A percentile compares a stretch with the other conserved stretches of the same genome.
These are phyloP conservation scores for Arthrobotrys iridis DNA, from an alignment of 2,329 filamentous ascomycete genomes.

Conservation along the genomic window DNA sequence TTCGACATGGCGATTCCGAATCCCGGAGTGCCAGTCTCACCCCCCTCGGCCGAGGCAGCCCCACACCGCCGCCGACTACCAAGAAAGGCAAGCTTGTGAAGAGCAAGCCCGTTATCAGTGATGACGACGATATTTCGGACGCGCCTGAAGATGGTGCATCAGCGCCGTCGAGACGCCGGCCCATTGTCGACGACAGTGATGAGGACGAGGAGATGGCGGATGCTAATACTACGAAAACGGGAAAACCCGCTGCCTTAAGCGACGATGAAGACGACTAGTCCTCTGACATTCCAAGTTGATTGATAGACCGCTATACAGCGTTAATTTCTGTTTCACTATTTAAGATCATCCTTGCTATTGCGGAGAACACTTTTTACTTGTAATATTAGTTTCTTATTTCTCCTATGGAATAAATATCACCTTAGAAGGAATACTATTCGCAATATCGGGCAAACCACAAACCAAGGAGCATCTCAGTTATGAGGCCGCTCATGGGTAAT, in stretches of 20 bases:
- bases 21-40: conserved; percentile 41
- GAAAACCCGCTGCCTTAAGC: neutral
- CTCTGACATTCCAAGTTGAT: neutral
- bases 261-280: conserved; percentile 28
- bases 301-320: neutral
- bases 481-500: too few relatives aligned
- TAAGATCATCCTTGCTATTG: neutral
- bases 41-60: conserved; percentile 12
- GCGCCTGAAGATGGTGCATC: conserved; percentile 11
- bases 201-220: conserved; percentile 53
- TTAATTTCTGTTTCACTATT: neutral
- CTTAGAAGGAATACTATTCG: too few relatives aligned
- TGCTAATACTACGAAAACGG: conserved; percentile 54
- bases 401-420: too few relatives aligned
- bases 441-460: too few relatives aligned
- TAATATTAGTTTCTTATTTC: conserved; percentile 41
- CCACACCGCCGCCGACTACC: neutral
- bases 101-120: conserved; percentile 34
- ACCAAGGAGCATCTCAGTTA: too few relatives aligned
- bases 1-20: conserved; percentile 15
- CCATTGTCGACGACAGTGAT: conserved; percentile 33
- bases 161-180: conserved; percentile 6
- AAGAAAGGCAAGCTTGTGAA: conserved; percentile 44
- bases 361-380: neutral
- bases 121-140: conserved; percentile 42